Evolutionary conservation across 257 asterid genomes (phyloP).

Genomic region (Echites panduratus): DNA sequence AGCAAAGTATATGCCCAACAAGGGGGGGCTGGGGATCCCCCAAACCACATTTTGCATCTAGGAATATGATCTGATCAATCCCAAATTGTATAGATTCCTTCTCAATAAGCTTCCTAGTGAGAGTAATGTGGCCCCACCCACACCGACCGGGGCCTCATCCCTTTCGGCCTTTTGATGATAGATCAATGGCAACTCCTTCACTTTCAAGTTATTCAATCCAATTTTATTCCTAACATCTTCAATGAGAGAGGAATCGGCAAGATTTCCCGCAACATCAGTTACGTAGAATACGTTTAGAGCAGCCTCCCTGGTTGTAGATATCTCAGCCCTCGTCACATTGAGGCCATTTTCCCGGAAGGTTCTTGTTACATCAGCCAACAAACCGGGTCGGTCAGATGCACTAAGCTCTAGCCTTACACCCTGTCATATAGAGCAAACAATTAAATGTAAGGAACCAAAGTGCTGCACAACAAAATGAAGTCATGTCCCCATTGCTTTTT

Average conservation of each 20-base stretch:
- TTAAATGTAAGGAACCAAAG: neutral
- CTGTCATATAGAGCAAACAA: slow-evolving; percentile 31
- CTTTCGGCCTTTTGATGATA: slow-evolving; percentile 39
- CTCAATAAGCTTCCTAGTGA: slow-evolving; percentile 44
- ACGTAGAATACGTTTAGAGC: slow-evolving; percentile 68
- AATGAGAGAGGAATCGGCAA: slow-evolving; percentile 52
- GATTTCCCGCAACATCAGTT: slow-evolving; percentile 63
- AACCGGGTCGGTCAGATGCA: slow-evolving; percentile 50
- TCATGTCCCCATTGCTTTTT: neutral
- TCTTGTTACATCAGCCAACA: slow-evolving; percentile 82
- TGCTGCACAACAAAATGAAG: neutral
- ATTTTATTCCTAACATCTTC: slow-evolving; percentile 60
- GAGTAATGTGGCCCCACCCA: slow-evolving; percentile 67
- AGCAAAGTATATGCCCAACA: slow-evolving; percentile 15
- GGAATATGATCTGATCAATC: slow-evolving; percentile 50
- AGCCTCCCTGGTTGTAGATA: slow-evolving; percentile 49
- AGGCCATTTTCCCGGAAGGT: slow-evolving; percentile 89
- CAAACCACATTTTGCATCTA: slow-evolving; percentile 1
- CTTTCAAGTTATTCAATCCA: slow-evolving; percentile 61
- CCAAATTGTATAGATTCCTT: slow-evolving; percentile 81
- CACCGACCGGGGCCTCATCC: slow-evolving; percentile 34
- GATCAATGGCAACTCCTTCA: slow-evolving; percentile 63
- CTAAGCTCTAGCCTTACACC: slow-evolving; percentile 89
- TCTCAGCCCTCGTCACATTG: slow-evolving; percentile 78
- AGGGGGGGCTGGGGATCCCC: neutral